Evolutionary conservation across 768 basidiomycete genomes (phyloP), one percentile per base, ranked within the genome.

Genomic region (Naematelia encephala): DNA sequence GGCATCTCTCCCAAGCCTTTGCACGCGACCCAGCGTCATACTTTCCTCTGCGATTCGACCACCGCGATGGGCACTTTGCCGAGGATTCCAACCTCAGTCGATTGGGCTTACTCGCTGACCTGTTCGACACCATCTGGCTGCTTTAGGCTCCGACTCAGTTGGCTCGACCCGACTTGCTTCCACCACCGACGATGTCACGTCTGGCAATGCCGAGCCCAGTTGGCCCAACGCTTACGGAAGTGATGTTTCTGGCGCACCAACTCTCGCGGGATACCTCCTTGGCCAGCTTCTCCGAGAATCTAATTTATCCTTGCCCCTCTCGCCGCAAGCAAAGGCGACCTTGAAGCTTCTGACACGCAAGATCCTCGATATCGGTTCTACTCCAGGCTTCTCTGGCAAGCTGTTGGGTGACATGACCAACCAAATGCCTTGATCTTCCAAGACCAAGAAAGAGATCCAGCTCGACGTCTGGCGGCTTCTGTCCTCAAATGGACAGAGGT

Each of bases 361-460:
- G 16, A n/a, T 61, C 21, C 47, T 69, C 5, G 53, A 68, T 42
- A 50, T 54, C 14, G 72, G 63, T 16, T 58, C 56, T 16, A 49
- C 46, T 21, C 56, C 59, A 22, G 62, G 56, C 5, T 45, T 44
- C 23, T 56, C 56, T 12, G 66, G 63, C 22, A 71, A 68, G 42
- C 51, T 74, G 5, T 56, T 74, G 3, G 72, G 72, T 3, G 72
- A 74, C 44, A 52, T 71, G 26, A 69, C 72, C 11, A 74, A 74
- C 50, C 25, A 43, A 46, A 43, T 74, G 59, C 70, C 69, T 3
- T 67, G 56, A 45, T 21, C 68, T 2, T 69, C 67, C 49, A 58
- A 67, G 30, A 61, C 60, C 19, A 39, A 61, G 22, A 67, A 69
- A 44, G 52, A 56, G 16, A 14, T 64, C 4, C 72, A 71, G 44